A percentile compares a stretch with the other conserved stretches of the same genome.
Conservation (phyloP, 306 rosid species). For the Gastrolobium bilobum region DNA sequence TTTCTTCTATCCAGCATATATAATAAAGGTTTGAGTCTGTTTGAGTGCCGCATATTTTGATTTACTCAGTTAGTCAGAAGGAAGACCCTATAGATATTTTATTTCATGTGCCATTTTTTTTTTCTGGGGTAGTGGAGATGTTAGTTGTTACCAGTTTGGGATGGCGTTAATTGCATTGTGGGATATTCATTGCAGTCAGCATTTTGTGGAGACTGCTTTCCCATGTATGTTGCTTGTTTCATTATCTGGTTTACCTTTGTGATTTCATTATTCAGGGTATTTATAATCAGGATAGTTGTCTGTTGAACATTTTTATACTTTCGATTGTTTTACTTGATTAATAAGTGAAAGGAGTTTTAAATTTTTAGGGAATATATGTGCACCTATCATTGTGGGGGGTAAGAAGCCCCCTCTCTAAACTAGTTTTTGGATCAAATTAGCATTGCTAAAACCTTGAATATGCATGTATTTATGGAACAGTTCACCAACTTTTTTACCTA, state of each 20-base stretch:
- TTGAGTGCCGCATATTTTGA: conserved; percentile 52
- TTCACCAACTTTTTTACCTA: too few relatives aligned
- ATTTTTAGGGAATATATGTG: not conserved
- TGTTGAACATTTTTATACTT: not conserved
- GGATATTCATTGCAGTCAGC: conserved; percentile 33
- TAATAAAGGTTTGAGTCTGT: conserved; percentile 60
- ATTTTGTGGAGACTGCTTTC: conserved; percentile 41
- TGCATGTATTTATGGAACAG: not conserved
- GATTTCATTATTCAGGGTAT: conserved; percentile 44
- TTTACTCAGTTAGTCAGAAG: conserved; percentile 51
- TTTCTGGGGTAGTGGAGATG: conserved; percentile 38
- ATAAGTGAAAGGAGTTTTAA: not conserved
- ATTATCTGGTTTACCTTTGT: conserved; percentile 41
- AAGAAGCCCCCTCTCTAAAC: not conserved
- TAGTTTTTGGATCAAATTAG: not conserved
- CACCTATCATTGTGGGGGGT: conserved; percentile 8
- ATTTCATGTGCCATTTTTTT: conserved; percentile 49
- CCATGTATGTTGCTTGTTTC: conserved; percentile 48
- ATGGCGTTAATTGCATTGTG: conserved; percentile 39
- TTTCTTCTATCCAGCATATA: conserved; percentile 50
- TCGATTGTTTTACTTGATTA: not conserved
- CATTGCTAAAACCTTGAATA: not conserved
- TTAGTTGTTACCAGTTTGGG: conserved; percentile 47
- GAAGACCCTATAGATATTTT: conserved; percentile 57
- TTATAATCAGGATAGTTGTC: conserved; percentile 21